Evolutionary conservation across 2,329 filamentous ascomycete species (phyloP).

Genomic region (Thermomyces lanuginosus): DNA sequence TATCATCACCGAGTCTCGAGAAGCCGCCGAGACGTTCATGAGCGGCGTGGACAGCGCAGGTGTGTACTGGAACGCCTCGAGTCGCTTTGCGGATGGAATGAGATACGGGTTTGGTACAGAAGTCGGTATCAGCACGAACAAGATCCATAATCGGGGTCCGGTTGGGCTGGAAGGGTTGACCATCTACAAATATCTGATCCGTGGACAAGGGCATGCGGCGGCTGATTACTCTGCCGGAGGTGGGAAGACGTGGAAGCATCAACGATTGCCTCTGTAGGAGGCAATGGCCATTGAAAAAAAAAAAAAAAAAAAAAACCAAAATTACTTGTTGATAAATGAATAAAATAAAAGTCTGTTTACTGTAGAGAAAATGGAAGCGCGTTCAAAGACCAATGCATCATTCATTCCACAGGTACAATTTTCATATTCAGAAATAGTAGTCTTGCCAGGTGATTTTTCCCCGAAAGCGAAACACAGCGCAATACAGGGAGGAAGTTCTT

Average conservation of each 20-base stretch:
- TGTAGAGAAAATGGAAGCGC: too few relatives aligned
- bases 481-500: too few relatives aligned
- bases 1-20: slow-evolving; percentile 57
- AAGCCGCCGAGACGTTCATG: slow-evolving; percentile 67
- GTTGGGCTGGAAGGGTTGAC: slow-evolving; percentile 88
- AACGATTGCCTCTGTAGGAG: slow-evolving; percentile 24
- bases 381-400: too few relatives aligned
- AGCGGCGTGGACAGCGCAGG: slow-evolving; percentile 72
- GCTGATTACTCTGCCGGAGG: slow-evolving; percentile 46
- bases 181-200: slow-evolving; percentile 92
- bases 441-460: too few relatives aligned
- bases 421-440: too few relatives aligned
- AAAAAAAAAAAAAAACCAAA: too few relatives aligned
- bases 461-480: too few relatives aligned
- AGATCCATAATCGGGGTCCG: slow-evolving; percentile 85
- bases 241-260: slow-evolving; percentile 41
- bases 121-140: slow-evolving; percentile 96
- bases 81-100: slow-evolving; percentile 90
- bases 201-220: slow-evolving; percentile 69
- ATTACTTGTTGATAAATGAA: too few relatives aligned
- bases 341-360: too few relatives aligned
- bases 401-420: too few relatives aligned
- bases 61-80: slow-evolving; percentile 94
- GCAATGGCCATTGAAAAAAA: slow-evolving; percentile 1
- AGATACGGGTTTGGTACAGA: slow-evolving; percentile 95